Percentiles rank a stretch among this genome's conserved stretches.
Evolutionary conservation across 495 filamentous ascomycete species (phyloP).

Genomic region (Aspergillus incahuasiensis): DNA sequence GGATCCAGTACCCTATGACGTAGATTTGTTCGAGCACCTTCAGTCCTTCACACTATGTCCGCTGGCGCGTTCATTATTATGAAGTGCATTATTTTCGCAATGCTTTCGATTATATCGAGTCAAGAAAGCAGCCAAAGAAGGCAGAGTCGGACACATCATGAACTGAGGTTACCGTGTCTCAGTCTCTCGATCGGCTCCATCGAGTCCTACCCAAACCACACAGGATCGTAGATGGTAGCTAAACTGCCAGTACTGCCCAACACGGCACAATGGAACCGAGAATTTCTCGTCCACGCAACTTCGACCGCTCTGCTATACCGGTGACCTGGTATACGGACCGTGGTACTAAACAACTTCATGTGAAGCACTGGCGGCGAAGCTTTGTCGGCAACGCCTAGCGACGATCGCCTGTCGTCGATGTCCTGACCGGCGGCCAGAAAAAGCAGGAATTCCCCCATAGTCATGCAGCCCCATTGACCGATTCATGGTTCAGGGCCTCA

Average conservation of each 20-base stretch:
- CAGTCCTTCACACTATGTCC: not conserved
- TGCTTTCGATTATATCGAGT: not conserved
- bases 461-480: not conserved
- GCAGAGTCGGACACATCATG: not conserved
- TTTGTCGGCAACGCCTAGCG: slow-evolving; percentile 1
- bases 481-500: not conserved
- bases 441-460: not conserved
- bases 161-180: not conserved
- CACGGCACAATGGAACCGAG: not conserved
- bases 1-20: not conserved
- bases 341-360: not conserved
- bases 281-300: not conserved
- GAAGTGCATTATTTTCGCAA: not conserved
- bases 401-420: not conserved
- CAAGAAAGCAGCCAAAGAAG: not conserved
- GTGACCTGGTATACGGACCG: too few species aligned
- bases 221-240: not conserved
- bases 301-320: not conserved
- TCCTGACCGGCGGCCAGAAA: not conserved
- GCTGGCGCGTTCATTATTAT: not conserved
- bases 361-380: not conserved
- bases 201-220: not conserved
- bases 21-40: not conserved
- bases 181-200: not conserved
- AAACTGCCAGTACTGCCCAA: not conserved